Evolutionary conservation across 2,329 filamentous ascomycete genomes (phyloP).

Genomic region (Salinomyces thailandicus): DNA sequence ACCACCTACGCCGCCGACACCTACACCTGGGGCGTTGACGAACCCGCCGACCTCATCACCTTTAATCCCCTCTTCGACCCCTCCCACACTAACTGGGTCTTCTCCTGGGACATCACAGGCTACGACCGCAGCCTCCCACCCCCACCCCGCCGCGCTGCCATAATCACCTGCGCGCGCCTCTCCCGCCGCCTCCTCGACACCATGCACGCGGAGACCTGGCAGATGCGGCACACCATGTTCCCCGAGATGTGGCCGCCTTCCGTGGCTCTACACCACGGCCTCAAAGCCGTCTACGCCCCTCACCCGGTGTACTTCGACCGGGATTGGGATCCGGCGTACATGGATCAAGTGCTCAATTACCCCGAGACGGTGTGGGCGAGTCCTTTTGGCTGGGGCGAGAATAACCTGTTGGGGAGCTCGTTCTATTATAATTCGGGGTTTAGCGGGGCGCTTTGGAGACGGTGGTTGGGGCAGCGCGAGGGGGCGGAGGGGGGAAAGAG

Average conservation of each 20-base stretch:
- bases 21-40: conserved; percentile 65
- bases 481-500: conserved; percentile 30
- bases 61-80: conserved; percentile 74
- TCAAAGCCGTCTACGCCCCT: conserved; percentile 68
- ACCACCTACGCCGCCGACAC: conserved; percentile 50
- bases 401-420: conserved; percentile 40
- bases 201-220: conserved; percentile 68
- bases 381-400: conserved; percentile 42
- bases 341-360: conserved; percentile 40
- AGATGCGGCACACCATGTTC: conserved; percentile 60
- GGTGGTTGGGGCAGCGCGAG: conserved; percentile 40
- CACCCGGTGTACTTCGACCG: conserved; percentile 73
- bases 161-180: conserved; percentile 64
- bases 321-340: conserved; percentile 48
- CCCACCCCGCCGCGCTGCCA: conserved; percentile 63
- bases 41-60: conserved; percentile 63
- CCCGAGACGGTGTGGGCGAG: conserved; percentile 35
- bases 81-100: conserved; percentile 61
- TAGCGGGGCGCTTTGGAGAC: conserved; percentile 37
- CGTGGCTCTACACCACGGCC: conserved; percentile 61
- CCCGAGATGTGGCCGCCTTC: conserved; percentile 73
- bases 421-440: conserved; percentile 44
- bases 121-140: conserved; percentile 46
- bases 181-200: conserved; percentile 61
- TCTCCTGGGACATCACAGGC: conserved; percentile 56